These are phyloP conservation scores for Metschnikowia sp. DNA, from an alignment of 805 yeast species.

Conservation along the genomic window DNA sequence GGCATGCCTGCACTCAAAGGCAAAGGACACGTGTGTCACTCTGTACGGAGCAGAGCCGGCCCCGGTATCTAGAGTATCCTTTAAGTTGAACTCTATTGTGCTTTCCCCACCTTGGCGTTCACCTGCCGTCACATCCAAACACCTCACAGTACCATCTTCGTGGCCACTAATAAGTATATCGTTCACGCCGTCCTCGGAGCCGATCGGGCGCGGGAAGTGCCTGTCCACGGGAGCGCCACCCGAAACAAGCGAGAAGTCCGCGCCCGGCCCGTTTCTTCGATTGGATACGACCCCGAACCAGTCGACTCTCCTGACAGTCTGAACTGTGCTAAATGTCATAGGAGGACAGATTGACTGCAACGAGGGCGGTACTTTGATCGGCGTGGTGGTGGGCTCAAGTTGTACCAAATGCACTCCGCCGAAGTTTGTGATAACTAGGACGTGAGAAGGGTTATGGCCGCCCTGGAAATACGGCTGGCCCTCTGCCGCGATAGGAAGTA, in stretches of 20 bases:
- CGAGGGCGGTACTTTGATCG: conserved; percentile 67
- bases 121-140: conserved; percentile 80
- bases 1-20: conserved; percentile 73
- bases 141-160: conserved; percentile 74
- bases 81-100: conserved; percentile 31
- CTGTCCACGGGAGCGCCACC: conserved; percentile 75
- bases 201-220: conserved; percentile 28
- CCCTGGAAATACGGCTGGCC: conserved; percentile 76
- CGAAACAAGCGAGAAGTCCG: conserved; percentile 46
- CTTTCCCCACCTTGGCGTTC: conserved; percentile 44
- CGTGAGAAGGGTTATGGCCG: conserved; percentile 66
- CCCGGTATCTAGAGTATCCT: conserved; percentile 30
- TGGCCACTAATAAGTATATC: conserved; percentile 76
- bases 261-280: conserved; percentile 34
- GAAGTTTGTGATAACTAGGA: conserved; percentile 55
- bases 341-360: conserved; percentile 76
- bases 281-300: conserved; percentile 68
- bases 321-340: conserved; percentile 52
- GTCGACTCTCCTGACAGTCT: conserved; percentile 53
- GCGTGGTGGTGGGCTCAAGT: conserved; percentile 19
- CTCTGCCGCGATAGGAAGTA: conserved; percentile 32
- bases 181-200: conserved; percentile 41
- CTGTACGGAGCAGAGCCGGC: conserved; percentile 36
- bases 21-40: conserved; percentile 63
- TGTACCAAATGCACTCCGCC: conserved; percentile 53